Percentiles rank a stretch among this genome's conserved stretches.
Evolutionary conservation across 2,329 filamentous ascomycete species (phyloP).

Genomic region (Ophiostoma populinum): DNA sequence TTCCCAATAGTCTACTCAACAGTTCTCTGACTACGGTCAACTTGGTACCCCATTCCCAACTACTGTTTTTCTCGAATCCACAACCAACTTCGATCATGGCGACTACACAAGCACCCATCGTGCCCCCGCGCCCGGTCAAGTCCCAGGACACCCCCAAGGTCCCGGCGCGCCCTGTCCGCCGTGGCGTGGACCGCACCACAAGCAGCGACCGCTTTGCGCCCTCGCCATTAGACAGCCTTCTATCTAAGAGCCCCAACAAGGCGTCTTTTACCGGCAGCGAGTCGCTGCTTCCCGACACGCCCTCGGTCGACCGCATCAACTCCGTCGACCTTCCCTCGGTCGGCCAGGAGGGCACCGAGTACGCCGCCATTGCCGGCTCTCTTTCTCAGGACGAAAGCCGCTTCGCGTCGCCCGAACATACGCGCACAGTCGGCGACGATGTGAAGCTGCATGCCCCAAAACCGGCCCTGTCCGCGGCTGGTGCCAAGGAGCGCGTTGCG

Average conservation of each 20-base stretch:
- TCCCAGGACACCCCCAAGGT: constrained; percentile 47
- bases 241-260: constrained; percentile 26
- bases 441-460: constrained; percentile 78
- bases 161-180: constrained; percentile 56
- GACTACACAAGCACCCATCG: constrained; percentile 30
- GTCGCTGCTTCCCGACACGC: constrained; percentile 11
- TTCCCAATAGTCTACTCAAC: no score
- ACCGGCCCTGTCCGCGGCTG: constrained; percentile 65
- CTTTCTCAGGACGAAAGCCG: constrained; percentile 20
- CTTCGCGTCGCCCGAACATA: constrained; percentile 47
- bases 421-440: constrained; percentile 60
- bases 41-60: no score
- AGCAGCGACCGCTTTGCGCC: constrained; percentile 63
- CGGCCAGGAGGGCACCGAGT: constrained; percentile 81
- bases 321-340: constrained; percentile 73
- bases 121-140: constrained; percentile 39
- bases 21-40: no score
- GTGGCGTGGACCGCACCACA: constrained; percentile 56
- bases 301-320: constrained; percentile 40
- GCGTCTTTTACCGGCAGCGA: constrained; percentile 17
- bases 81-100: constrained; percentile 38
- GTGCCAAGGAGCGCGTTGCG: constrained; percentile 68
- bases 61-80: no score
- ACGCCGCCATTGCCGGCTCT: constrained; percentile 38
- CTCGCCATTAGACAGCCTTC: constrained; percentile 58